Evolutionary conservation across 164 flowering plant species (phyloP), one percentile per base, ranked within the genome.

Genomic region (Annona squamosa): DNA sequence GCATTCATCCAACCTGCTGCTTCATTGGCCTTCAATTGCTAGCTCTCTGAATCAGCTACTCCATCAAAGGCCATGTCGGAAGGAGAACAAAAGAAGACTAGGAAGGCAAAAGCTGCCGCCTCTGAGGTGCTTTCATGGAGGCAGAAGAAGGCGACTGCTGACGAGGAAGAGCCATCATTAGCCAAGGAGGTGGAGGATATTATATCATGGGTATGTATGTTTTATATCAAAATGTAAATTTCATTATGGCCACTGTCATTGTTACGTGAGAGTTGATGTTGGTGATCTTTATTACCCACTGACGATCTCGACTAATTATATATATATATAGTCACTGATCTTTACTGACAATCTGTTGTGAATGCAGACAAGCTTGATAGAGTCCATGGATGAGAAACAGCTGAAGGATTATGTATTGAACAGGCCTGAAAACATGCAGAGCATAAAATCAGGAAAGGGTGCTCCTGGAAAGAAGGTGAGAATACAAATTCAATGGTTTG

Each of bases 301-400:
- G 17, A 6, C 12, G 10, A 71, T 56, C 1, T 69, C 6, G 12
- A 9, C 46, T 17, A 3, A 9, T 16, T 16, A 26, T 1, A 26
- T 26, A 26, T 26, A 26, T 26, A 26, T 26, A 26, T 52, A 9
- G 59, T 52, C 59, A 52, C 37, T 52, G 59, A 52, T 52, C 59
- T 7, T 12, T 2, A 7, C 17, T 18, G 13, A 16, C 44, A 3
- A 46, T 75, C 63, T 41, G 17, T 62, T 63, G n/a, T 16, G 13
- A 72, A 73, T 62, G 48, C 72, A 84, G 86, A 80, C 82, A 41
- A 73, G 66, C 45, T 62, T 78, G 72, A 77, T 86, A 5, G 82
- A 76, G 37, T 46, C 77, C 46, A 84, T 86, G 88, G 77, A 76
- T 47, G 88, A 82, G 41, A 67, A 78, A 52, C 83, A 86, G 68